Evolutionary conservation across 805 yeast species (phyloP), one percentile per base, ranked within the genome.

Genomic region (Ogataea paradorogensis): DNA sequence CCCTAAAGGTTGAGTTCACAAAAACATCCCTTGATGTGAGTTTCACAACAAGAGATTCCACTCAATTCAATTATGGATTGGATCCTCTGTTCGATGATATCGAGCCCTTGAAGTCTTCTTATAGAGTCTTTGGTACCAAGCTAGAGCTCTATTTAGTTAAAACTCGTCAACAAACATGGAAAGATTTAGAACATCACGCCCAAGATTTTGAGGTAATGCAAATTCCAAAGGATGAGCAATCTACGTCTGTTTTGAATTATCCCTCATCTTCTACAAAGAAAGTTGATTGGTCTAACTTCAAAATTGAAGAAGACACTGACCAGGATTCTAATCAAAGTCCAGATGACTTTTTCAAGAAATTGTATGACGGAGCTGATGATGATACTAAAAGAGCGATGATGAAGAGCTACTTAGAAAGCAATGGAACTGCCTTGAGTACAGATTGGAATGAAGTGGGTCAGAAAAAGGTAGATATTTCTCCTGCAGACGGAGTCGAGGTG

Each of bases 381-480:
- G 96, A 93, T 53, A 82, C 95, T 1, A 70, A 70, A 50, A 71
- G 95, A 36, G 99, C 99, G 2, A 93, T 93, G 98, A 84, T 87
- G 95, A 93, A 93, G 66, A 86, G 96, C 38, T 93, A 76, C 54
- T 71, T 78, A n/a, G 96, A 93, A 63, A 85, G 95, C 51, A 84
- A 85, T 52, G 99, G 99, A 15, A 93, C 99, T 0, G 78, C 95
- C 2, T 68, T 93, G 43, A 86, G 95, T 32, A 93, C 99, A 4
- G 85, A 87, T 57, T 93, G 99, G 99, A 74, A 66, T 9, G 95
- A 88, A 44, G 98, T 95, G 2, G 69, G 76, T 27, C 69, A 74
- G 40, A 78, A 77, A 43, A 70, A 61, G 15, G 84, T 83, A 30
- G 84, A 81, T 52, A 73, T 82, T 2, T 62, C 71, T 16, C 89